A percentile compares a stretch with the other conserved stretches of the same genome.
phyloP scores from a whole-genome alignment of 2,329 filamentous ascomycete species.

The Grosmannia huntii region DNA sequence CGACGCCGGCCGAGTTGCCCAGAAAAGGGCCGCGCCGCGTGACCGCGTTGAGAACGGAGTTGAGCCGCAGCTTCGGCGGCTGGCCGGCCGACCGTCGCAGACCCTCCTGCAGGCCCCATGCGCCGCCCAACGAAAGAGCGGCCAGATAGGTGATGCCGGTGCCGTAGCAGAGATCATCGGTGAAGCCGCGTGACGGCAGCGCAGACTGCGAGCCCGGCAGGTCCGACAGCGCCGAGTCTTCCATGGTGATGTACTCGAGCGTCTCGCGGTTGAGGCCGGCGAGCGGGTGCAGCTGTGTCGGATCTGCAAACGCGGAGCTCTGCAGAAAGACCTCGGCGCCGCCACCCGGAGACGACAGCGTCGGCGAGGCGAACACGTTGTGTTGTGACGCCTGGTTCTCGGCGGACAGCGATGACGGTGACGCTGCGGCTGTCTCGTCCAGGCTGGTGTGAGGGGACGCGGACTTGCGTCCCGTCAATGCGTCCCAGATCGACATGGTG shows the following conservation, averaged over 20 bases:
- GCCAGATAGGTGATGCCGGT: conserved; percentile 87
- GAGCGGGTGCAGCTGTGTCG: conserved; percentile 79
- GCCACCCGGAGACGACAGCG: conserved; percentile 46
- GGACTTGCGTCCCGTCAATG: conserved; percentile 47
- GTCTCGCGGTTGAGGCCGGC: conserved; percentile 86
- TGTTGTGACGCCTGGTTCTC: conserved; percentile 28
- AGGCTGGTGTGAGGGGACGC: conserved; percentile 13
- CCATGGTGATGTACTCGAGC: conserved; percentile 87
- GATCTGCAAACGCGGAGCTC: conserved; percentile 66
- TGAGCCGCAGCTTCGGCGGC: conserved; percentile 82
- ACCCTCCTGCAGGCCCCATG: conserved; percentile 87
- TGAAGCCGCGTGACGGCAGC: conserved; percentile 90
- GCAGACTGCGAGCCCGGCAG: conserved; percentile 77
- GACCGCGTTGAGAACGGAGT: conserved; percentile 88
- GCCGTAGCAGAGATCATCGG: conserved; percentile 95
- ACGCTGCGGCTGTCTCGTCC: conserved; percentile 26
- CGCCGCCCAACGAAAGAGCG: conserved; percentile 75
- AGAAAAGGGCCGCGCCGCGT: conserved; percentile 88
- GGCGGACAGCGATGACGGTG: conserved; percentile 27
- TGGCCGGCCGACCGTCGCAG: conserved; percentile 62
- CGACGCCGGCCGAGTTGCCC: conserved; percentile 89
- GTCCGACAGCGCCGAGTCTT: conserved; percentile 80
- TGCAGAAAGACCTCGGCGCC: conserved; percentile 82
- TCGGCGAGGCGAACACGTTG: conserved; percentile 37
- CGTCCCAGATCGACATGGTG: conserved; percentile 46